phyloP scores from a whole-genome alignment of 2,329 filamentous ascomycete genomes.

The Sporothrix sp. region DNA sequence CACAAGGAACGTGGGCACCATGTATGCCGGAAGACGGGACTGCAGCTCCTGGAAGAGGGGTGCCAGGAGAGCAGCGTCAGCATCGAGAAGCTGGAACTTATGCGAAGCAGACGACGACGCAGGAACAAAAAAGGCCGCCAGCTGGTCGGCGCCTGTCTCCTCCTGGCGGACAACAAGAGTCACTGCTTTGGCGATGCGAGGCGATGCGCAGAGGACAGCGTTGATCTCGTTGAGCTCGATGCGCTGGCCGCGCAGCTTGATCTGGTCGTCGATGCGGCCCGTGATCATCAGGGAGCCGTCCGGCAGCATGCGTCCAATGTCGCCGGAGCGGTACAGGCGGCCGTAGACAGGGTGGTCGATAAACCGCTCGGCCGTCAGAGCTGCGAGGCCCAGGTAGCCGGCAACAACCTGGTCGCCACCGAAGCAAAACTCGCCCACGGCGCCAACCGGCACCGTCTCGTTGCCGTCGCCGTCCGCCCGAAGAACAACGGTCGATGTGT shows the following conservation, averaged over 20 bases:
- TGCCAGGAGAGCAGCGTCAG: constrained; percentile 21
- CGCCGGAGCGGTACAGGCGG: constrained; percentile 70
- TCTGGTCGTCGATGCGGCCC: constrained; percentile 66
- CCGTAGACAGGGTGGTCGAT: constrained; percentile 59
- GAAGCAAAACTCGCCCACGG: constrained; percentile 75
- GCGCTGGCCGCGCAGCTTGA: constrained; percentile 72
- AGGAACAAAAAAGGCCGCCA: constrained; percentile 63
- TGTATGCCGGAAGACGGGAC: constrained; percentile 57
- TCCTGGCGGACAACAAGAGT: constrained; percentile 47
- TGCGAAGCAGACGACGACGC: constrained; percentile 23
- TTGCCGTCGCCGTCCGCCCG: constrained; percentile 31
- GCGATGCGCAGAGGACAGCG: constrained; percentile 44
- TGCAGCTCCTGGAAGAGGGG: constrained; percentile 46
- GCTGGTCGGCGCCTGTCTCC: constrained; percentile 34
- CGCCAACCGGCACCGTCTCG: constrained; percentile 55
- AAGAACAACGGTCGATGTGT: constrained; percentile 65
- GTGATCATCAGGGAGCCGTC: constrained; percentile 66
- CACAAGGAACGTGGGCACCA: constrained; percentile 67
- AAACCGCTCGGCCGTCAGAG: constrained; percentile 56
- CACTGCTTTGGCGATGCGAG: constrained; percentile 48
- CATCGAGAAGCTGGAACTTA: constrained; percentile 29
- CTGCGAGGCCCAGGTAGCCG: constrained; percentile 60
- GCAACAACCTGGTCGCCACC: constrained; percentile 71
- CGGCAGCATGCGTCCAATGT: constrained; percentile 67
- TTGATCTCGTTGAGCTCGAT: constrained; percentile 73